A percentile compares a stretch with the other conserved stretches of the same genome.
Conservation (phyloP, 2,329 filamentous ascomycete genomes). For the Teratosphaeria viscida region DNA sequence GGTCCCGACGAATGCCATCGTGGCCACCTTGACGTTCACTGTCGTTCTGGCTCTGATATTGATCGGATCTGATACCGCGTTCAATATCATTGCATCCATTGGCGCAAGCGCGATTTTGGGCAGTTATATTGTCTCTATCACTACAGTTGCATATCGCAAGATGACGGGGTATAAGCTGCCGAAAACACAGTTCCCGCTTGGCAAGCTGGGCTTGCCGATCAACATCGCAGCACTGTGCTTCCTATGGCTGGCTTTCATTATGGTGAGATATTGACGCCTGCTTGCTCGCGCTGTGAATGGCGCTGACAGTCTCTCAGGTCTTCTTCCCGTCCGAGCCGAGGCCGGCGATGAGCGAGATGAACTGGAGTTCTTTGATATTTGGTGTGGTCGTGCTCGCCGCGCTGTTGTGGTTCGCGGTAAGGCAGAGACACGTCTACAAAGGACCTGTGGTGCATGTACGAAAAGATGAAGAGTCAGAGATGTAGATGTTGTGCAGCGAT, state of each 20-base stretch:
- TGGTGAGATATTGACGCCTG: not conserved
- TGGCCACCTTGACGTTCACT: not conserved
- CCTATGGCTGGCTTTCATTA: not conserved
- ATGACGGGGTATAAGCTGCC: not conserved
- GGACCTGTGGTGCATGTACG: not conserved
- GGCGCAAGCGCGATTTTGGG: not conserved
- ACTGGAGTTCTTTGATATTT: not conserved
- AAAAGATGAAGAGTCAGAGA: not conserved
- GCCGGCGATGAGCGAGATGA: not conserved
- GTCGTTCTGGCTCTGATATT: not conserved
- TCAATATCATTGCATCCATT: not conserved
- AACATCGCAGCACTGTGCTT: not conserved
- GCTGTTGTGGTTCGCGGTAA: not conserved
- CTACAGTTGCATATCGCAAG: not conserved
- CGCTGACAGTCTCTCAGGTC: not conserved
- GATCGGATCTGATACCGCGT: not conserved
- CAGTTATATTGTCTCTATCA: not conserved
- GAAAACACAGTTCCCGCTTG: not conserved
- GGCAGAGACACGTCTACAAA: not conserved
- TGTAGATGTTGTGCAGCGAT: not conserved
- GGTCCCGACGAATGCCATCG: not conserved
- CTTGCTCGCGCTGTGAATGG: not conserved
- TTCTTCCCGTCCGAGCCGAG: not conserved
- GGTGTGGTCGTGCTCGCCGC: not conserved
- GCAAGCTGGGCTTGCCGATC: not conserved